Percentiles rank a stretch among this genome's conserved stretches.
phyloP scores from a whole-genome alignment of 2,329 filamentous ascomycete genomes.

The Aspergillus pseudotamarii region DNA sequence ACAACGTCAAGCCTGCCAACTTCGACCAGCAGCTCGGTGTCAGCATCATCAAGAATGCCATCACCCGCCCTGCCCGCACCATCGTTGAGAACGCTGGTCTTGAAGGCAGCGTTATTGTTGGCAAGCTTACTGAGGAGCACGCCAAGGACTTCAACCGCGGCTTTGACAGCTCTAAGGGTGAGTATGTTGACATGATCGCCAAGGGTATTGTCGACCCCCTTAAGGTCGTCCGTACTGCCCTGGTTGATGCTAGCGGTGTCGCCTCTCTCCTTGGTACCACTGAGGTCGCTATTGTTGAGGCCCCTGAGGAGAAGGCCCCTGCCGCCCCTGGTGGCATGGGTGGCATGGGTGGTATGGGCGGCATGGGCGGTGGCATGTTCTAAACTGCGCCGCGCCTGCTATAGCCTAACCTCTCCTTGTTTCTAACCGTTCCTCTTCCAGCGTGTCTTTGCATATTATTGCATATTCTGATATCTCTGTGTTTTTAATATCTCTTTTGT shows the following conservation, averaged over 20 bases:
- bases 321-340: conserved; percentile 62
- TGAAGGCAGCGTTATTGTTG: conserved; percentile 93
- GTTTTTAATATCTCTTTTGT: conserved; percentile 26
- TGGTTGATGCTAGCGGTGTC: conserved; percentile 92
- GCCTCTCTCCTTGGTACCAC: conserved; percentile 96
- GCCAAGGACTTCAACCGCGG: conserved; percentile 95
- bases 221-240: conserved; percentile 97
- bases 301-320: conserved; percentile 83
- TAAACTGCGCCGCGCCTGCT: conserved; percentile 42
- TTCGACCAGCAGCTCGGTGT: conserved; percentile 99
- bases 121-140: conserved; percentile 96
- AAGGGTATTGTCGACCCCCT: conserved; percentile 97
- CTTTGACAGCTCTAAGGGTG: conserved; percentile 93
- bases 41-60: conserved; percentile 95
- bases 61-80: conserved; percentile 88
- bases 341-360: conserved; percentile 55
- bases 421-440: conserved; percentile 30
- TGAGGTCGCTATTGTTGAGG: conserved; percentile 96
- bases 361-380: conserved; percentile 68
- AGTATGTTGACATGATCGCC: conserved; percentile 98
- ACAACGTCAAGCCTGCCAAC: conserved; percentile 82
- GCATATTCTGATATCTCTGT: conserved; percentile 30
- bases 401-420: conserved; percentile 21
- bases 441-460: conserved; percentile 40
- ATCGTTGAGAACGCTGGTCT: conserved; percentile 98